Evolutionary conservation across 208 protist species (phyloP), one percentile per base, ranked within the genome.

Genomic region (Trypanosoma melophagium): DNA sequence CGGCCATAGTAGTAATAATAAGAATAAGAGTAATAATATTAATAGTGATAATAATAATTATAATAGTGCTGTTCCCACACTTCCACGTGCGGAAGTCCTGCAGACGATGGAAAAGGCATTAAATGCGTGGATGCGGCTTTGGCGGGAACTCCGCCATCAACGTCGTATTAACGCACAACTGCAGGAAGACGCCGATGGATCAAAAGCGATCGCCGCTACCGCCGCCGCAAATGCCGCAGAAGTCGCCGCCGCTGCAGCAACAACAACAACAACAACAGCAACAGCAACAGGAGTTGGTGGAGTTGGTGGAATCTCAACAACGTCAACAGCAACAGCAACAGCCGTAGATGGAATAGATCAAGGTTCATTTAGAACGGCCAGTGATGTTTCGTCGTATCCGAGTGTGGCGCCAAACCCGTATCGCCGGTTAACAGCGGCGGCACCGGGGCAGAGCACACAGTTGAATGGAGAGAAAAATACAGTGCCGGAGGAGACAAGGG

Each of bases 91-190:
- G 9, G 60, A 66, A 16, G 79, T 67, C 16, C 17, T 81, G 28
- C 55, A 63, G 12, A 50, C 75, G 25, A 51, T 82, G 50, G 82
- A 84, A 56, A 58, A 56, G 16, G 52, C 64, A 14, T 57, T 88
- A n/a, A 66, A 77, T 59, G 54, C 65, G 16, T 84, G 78, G 79
- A 35, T 53, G 0, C 60, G 69, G 3, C 57, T 60, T 9, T 42
- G 77, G 45, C 60, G 72, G 41, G 78, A 83, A 45, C 76, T 79
- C 41, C 51, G 65, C 42, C 78, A 88, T 31, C 72, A 84, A 58
- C 68, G 77, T 49, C 31, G 77, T 19, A 44, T 81, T 12, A 76
- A 69, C 24, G 68, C 74, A 22, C 66, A 72, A 7, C 64, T 81
- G 38, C 55, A 72, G 55, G 66, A 64, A 0, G 74, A 76, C 28